Conservation (phyloP, 73 alveolate species). For the Paramecium tetraurelia region DNA sequence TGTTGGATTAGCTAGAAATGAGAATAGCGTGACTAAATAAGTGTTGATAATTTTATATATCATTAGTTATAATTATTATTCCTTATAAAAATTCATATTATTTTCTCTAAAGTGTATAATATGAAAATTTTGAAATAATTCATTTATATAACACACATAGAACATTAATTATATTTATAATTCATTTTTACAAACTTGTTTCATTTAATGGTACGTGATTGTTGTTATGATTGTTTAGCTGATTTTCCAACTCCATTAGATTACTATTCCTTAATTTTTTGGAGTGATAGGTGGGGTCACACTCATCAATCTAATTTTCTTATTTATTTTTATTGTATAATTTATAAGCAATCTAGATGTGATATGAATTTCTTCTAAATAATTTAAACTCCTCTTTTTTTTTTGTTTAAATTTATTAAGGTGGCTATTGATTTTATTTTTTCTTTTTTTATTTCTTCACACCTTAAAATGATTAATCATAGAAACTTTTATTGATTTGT, state of each 20-base stretch:
- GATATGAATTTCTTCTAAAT: constrained; percentile 33
- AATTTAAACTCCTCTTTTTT: constrained; percentile 17
- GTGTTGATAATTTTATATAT: neutral
- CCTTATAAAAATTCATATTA: neutral
- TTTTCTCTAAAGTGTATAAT: neutral
- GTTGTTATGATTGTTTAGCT: neutral
- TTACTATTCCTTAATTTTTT: neutral
- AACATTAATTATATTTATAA: neutral
- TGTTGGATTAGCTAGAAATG: neutral
- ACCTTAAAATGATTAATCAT: neutral
- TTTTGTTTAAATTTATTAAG: neutral
- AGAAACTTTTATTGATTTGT: constrained; percentile 7
- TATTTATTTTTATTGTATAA: neutral
- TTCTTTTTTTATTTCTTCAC: constrained; percentile 33
- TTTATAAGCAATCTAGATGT: neutral
- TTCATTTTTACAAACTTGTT: neutral
- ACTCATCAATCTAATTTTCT: neutral
- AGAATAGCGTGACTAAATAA: neutral
- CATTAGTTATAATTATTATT: neutral
- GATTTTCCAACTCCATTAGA: constrained; percentile 27
- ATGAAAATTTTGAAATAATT: neutral
- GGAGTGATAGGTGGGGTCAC: constrained; percentile 38
- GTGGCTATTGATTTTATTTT: neutral
- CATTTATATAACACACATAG: neutral
- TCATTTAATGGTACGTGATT: neutral